Conservation (phyloP, 169 alveolate genomes). For the Pseudocohnilembus persalinus region DNA sequence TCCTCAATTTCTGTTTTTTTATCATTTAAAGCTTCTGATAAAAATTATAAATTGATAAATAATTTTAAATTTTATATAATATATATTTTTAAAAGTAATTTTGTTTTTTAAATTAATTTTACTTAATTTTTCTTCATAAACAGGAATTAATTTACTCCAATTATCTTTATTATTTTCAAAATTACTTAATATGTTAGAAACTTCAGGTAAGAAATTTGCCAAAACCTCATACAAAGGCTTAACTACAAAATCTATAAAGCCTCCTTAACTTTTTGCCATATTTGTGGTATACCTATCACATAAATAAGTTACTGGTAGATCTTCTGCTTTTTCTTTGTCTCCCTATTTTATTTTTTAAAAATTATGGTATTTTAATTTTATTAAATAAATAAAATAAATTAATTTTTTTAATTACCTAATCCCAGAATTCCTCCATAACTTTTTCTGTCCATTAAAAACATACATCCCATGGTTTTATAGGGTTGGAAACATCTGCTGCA, state of each 20-base stretch:
- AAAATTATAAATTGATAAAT: too few relatives aligned
- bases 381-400: not conserved
- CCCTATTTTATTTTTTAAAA: too few relatives aligned
- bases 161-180: constrained; percentile 3
- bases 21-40: too few relatives aligned
- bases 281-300: constrained; percentile 43
- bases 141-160: constrained; percentile 7
- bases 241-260: constrained; percentile 46
- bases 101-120: too few relatives aligned
- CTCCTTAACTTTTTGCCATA: constrained; percentile 33
- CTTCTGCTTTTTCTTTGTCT: constrained; percentile 29
- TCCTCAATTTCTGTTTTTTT: too few relatives aligned
- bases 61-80: too few relatives aligned
- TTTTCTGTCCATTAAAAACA: constrained; percentile 36
- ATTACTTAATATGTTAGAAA: not conserved
- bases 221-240: constrained; percentile 38
- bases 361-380: not conserved
- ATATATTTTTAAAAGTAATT: too few relatives aligned
- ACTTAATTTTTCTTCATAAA: constrained; percentile 15
- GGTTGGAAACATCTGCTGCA: constrained; percentile 46
- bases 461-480: constrained; percentile 34
- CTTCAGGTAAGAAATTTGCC: constrained; percentile 23
- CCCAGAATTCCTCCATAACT: constrained; percentile 40
- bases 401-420: not conserved
- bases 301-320: constrained; percentile 27